phyloP scores from a whole-genome alignment of 768 basidiomycete species.

The Calocybe cyanea region DNA sequence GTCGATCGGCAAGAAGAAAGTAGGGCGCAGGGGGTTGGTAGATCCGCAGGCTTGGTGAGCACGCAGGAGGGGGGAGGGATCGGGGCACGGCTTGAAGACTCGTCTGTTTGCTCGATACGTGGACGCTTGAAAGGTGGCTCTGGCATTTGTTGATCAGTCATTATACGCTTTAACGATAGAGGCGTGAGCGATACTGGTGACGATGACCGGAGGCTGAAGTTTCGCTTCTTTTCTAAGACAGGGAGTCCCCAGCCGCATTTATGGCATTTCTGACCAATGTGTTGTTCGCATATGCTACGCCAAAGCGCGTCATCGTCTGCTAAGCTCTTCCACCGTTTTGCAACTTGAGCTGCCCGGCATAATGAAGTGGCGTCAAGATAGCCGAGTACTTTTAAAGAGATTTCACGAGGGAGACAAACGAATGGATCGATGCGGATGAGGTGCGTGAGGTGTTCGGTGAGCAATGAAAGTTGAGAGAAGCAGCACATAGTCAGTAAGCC shows the following conservation, averaged over 20 bases:
- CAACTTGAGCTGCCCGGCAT: constrained; percentile 91
- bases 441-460: constrained; percentile 86
- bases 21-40: constrained; percentile 19
- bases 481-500: constrained; percentile 99
- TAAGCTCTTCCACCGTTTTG: constrained; percentile 75
- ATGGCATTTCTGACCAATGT: constrained; percentile 93
- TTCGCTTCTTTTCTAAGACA: constrained; percentile 72
- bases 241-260: constrained; percentile 99
- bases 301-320: constrained; percentile 96
- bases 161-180: constrained; percentile 33
- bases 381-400: constrained; percentile 80
- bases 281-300: constrained; percentile 96
- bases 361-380: constrained; percentile 91
- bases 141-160: constrained; percentile 25
- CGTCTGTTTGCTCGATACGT: constrained; percentile 25
- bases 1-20: constrained; percentile 26
- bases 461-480: constrained; percentile 95
- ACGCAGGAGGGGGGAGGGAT: constrained; percentile 9
- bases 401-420: constrained; percentile 83
- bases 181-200: constrained; percentile 16
- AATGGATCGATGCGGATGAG: constrained; percentile 97
- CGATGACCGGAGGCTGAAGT: constrained; percentile 33
- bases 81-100: constrained; percentile 8
- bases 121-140: constrained; percentile 50
- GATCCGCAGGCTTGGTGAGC: constrained; percentile 10